A percentile compares a stretch with the other conserved stretches of the same genome.
Evolutionary conservation across 257 asterid species (phyloP).

Genomic region (Schizonepeta tenuifolia): DNA sequence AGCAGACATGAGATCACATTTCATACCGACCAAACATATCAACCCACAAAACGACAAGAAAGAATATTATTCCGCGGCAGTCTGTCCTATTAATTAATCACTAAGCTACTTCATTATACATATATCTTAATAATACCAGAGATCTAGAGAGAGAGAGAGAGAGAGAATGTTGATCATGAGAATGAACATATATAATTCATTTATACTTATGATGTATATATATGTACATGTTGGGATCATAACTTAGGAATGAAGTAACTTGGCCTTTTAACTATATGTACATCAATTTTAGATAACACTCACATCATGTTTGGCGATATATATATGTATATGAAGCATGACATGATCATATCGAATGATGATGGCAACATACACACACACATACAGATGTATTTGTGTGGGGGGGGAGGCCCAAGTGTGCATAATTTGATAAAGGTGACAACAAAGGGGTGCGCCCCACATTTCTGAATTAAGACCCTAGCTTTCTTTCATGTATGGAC

Average conservation of each 20-base stretch:
- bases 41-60: slow-evolving; percentile 18
- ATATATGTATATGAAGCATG: neutral
- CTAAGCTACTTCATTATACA: neutral
- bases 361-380: neutral
- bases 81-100: slow-evolving; percentile 1
- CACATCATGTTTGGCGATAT: too few relatives aligned
- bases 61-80: slow-evolving; percentile 18
- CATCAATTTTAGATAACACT: neutral
- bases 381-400: neutral
- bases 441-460: slow-evolving; percentile 47
- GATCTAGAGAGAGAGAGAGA: neutral
- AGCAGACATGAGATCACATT: slow-evolving; percentile 30
- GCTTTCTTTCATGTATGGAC: slow-evolving; percentile 33
- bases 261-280: neutral
- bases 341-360: neutral
- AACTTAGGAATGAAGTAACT: slow-evolving; percentile 36
- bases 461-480: slow-evolving; percentile 27
- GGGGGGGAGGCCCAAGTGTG: neutral
- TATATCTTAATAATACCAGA: too few relatives aligned
- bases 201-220: neutral
- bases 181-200: neutral
- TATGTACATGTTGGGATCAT: neutral
- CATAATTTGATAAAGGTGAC: slow-evolving; percentile 41
- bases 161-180: neutral
- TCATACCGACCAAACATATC: slow-evolving; percentile 44